phyloP scores from a whole-genome alignment of 495 filamentous ascomycete genomes.

The Tuber umbilicatum region DNA sequence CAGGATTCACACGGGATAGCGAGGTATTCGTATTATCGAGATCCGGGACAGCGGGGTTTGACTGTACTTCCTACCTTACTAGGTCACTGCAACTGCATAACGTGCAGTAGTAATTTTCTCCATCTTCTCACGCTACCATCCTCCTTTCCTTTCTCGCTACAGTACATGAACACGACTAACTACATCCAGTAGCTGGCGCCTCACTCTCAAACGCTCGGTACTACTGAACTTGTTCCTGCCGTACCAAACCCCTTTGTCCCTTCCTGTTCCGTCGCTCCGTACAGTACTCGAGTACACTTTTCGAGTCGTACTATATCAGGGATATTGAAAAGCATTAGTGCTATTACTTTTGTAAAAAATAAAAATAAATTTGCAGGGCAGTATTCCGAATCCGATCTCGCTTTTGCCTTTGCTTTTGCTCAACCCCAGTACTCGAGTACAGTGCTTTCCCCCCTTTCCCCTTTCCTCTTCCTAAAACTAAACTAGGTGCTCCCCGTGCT shows the following conservation, averaged over 20 bases:
- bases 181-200: neutral
- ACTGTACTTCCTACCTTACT: neutral
- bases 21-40: too few relatives aligned
- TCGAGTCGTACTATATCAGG: conserved; percentile 19
- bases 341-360: conserved; percentile 11
- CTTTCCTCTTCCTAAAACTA: neutral
- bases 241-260: neutral
- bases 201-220: neutral
- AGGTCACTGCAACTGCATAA: neutral
- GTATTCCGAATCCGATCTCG: conserved; percentile 1
- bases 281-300: conserved; percentile 15
- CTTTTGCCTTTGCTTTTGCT: neutral
- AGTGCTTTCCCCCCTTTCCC: neutral
- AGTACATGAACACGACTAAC: neutral
- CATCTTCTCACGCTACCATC: neutral
- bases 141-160: neutral
- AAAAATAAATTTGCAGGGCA: neutral
- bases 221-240: neutral
- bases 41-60: too few relatives aligned
- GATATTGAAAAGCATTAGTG: conserved; percentile 26
- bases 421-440: neutral
- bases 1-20: too few relatives aligned
- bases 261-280: neutral
- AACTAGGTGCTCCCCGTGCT: neutral
- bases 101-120: neutral